phyloP scores from a whole-genome alignment of 345 rosid species.

The Draba incana region DNA sequence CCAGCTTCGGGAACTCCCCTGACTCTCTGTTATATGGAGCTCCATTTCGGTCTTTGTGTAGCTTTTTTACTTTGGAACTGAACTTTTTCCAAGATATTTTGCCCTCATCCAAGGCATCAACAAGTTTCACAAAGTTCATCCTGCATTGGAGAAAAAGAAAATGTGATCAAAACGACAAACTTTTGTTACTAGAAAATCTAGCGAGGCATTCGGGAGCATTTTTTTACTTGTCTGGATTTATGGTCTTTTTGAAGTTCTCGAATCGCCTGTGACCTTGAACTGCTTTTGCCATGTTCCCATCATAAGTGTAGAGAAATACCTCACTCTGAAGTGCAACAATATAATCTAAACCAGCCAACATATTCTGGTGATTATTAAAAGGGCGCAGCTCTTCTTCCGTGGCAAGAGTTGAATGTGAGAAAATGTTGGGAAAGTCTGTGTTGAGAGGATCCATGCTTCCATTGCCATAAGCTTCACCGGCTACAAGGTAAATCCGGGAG shows the following conservation, averaged over 20 bases:
- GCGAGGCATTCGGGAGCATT: not conserved
- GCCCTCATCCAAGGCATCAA: conserved; percentile 79
- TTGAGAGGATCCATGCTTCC: conserved; percentile 78
- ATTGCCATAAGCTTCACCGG: conserved; percentile 92
- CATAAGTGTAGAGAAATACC: conserved; percentile 82
- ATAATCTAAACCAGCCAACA: conserved; percentile 94
- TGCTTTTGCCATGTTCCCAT: conserved; percentile 99
- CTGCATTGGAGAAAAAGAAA: conserved; percentile 44
- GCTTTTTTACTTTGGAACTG: conserved; percentile 79
- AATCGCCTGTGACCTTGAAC: conserved; percentile 93
- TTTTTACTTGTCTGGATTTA: conserved; percentile 87
- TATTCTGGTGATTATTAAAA: conserved; percentile 81
- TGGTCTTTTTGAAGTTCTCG: conserved; percentile 83
- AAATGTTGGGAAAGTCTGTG: conserved; percentile 71
- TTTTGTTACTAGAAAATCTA: not conserved
- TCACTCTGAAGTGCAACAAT: conserved; percentile 88
- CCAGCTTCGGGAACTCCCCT: conserved; percentile 86
- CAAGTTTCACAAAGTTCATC: conserved; percentile 81
- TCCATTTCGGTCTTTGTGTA: conserved; percentile 71
- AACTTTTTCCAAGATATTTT: conserved; percentile 82
- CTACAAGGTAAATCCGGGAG: conserved; percentile 89
- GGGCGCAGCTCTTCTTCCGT: conserved; percentile 73
- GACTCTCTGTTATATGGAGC: conserved; percentile 71
- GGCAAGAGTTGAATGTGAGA: conserved; percentile 84
- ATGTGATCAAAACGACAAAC: conserved; percentile 4